Evolutionary conservation across 495 filamentous ascomycete species (phyloP).

Genomic region (Penicillium canescens): DNA sequence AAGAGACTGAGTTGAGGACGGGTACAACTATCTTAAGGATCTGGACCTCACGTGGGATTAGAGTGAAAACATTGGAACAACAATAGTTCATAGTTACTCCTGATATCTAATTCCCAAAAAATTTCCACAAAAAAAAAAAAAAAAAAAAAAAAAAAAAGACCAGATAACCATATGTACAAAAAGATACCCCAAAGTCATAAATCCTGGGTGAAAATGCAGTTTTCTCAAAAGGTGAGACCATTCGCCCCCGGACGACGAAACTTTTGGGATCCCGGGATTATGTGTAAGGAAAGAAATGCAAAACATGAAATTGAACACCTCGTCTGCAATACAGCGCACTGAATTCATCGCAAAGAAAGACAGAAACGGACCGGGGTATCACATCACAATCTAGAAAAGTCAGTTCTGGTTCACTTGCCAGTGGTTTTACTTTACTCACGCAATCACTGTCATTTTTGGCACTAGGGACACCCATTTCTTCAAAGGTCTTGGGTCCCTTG

Average conservation of each 20-base stretch:
- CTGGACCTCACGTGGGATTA: not conserved
- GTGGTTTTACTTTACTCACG: slow-evolving; percentile 58
- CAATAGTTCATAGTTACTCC: slow-evolving; percentile 15
- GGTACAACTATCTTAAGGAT: not conserved
- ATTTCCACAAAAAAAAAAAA: not conserved
- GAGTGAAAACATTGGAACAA: not conserved
- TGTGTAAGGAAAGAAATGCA: slow-evolving; percentile 9
- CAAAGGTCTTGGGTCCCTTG: slow-evolving; percentile 93
- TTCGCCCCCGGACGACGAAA: slow-evolving; percentile 17
- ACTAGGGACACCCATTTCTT: slow-evolving; percentile 92
- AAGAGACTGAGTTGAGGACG: no score
- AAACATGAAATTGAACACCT: slow-evolving; percentile 12
- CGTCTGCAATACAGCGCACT: not conserved
- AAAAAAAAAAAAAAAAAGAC: slow-evolving; percentile 7
- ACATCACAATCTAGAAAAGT: slow-evolving; percentile 59
- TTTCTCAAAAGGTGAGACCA: slow-evolving; percentile 13
- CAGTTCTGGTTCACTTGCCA: slow-evolving; percentile 19
- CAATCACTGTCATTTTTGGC: slow-evolving; percentile 83
- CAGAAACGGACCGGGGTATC: slow-evolving; percentile 41
- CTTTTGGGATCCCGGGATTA: slow-evolving; percentile 22
- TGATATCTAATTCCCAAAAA: slow-evolving; percentile 16
- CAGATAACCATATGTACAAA: slow-evolving; percentile 27
- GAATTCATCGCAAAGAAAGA: slow-evolving; percentile 11
- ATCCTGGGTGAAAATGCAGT: slow-evolving; percentile 27
- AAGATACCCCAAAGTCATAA: slow-evolving; percentile 12